Conservation (phyloP, 148 eudicot genomes). For the Spergularia bocconei region DNA sequence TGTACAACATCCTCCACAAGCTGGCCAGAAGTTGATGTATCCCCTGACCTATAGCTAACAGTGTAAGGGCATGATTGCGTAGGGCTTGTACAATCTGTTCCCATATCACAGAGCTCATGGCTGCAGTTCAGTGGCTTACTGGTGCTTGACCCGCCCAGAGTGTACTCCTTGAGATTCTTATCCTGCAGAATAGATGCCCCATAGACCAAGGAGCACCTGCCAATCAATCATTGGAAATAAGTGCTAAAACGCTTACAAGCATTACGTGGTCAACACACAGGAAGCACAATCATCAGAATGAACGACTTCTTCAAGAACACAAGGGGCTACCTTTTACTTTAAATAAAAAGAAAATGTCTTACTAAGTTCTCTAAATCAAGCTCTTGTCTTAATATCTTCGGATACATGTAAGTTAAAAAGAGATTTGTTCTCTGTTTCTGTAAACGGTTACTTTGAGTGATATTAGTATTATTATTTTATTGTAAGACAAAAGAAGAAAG, state of each 20-base stretch:
- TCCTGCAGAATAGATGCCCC: conserved; percentile 99
- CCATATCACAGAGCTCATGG: conserved; percentile 64
- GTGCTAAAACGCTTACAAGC: conserved; percentile 65
- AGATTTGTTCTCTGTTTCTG: background rate
- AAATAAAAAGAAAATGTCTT: background rate
- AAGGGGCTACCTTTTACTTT: background rate
- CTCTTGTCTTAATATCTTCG: background rate
- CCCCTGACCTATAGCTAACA: conserved; percentile 49
- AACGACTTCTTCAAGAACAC: background rate
- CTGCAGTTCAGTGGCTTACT: conserved; percentile 69
- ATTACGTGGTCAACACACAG: conserved; percentile 22
- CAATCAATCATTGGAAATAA: conserved; percentile 97
- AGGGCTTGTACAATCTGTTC: conserved; percentile 56
- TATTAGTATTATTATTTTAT: too few relatives aligned
- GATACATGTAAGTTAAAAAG: too few relatives aligned
- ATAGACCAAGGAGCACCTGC: conserved; percentile 98
- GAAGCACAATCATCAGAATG: background rate
- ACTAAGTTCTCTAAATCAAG: too few relatives aligned
- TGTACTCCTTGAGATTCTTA: conserved; percentile 77
- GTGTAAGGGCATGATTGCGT: conserved; percentile 69
- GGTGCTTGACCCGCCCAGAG: conserved; percentile 65
- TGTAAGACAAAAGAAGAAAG: background rate
- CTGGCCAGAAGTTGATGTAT: conserved; percentile 82
- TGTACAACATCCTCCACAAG: conserved; percentile 83
- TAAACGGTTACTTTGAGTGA: too few relatives aligned